Evolutionary conservation across 495 filamentous ascomycete genomes (phyloP).

Genomic region (Trichocladium uniseriatum): DNA sequence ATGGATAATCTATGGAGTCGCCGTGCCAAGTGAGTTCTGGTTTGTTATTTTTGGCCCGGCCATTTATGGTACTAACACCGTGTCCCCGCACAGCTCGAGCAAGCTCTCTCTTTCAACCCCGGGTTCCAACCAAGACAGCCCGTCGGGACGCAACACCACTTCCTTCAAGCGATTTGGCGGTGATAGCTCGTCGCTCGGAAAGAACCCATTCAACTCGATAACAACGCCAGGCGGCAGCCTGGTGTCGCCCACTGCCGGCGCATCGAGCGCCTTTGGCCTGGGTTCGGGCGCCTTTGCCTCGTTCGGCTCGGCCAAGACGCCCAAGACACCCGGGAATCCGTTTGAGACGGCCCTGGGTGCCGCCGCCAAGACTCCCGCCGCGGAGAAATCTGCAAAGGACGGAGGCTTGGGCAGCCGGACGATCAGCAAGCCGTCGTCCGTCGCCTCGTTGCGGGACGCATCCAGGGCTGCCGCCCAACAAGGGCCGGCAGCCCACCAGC

Average conservation of each 20-base stretch:
- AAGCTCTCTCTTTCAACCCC: constrained; percentile 85
- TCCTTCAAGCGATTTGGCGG: constrained; percentile 66
- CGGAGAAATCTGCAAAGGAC: constrained; percentile 47
- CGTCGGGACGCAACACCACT: constrained; percentile 55
- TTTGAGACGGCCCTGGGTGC: constrained; percentile 62
- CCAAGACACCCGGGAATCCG: constrained; percentile 75
- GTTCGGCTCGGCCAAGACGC: constrained; percentile 79
- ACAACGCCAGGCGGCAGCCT: constrained; percentile 62
- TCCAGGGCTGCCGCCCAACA: constrained; percentile 21
- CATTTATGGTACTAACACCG: constrained; percentile 4
- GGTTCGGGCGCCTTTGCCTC: constrained; percentile 94
- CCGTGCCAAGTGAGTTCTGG: constrained; percentile 66
- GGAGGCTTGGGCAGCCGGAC: constrained; percentile 37
- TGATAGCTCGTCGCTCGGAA: constrained; percentile 66
- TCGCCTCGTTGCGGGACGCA: constrained; percentile 34
- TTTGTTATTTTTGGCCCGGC: not conserved
- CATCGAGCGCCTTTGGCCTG: constrained; percentile 86
- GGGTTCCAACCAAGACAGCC: constrained; percentile 49
- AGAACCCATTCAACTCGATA: constrained; percentile 80
- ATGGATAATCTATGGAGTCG: constrained; percentile 70
- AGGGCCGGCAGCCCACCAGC: constrained; percentile 41
- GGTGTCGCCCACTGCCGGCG: constrained; percentile 78
- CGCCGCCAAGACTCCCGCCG: constrained; percentile 52
- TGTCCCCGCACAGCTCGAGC: constrained; percentile 49
- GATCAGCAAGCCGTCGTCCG: constrained; percentile 31